Evolutionary conservation across 768 basidiomycete species (phyloP), one percentile per base, ranked within the genome.

Genomic region (Auriculariales sp.): DNA sequence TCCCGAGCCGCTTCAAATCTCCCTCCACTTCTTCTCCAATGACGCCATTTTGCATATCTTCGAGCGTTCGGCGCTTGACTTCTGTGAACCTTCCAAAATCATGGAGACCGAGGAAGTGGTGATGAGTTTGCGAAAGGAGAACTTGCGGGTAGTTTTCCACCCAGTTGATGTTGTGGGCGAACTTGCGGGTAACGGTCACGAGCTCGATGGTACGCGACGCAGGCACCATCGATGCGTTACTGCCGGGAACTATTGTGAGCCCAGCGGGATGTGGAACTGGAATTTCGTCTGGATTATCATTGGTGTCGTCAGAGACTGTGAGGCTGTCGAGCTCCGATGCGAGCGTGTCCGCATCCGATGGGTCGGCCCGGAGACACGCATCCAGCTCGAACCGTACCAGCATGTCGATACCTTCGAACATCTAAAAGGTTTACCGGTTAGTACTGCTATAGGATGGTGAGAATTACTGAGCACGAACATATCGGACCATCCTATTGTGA

Each of bases 71-170:
- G 24, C 61, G 57, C 49, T 64, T 57, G 25, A 63, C 64, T 53
- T 46, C 65, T 59, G 50, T 72, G 59, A 51, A 68, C 59, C 58
- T 63, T 62, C 53, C 70, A 56, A 42, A 73, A 54, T 52, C 61
- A 48, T 54, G 53, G 10, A 47, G 28, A 19, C 47, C 53, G 14
- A 54, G 36, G 33, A 48, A 52, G 7, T 53, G 47, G 22, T 69
- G 55, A 63, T 71, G 64, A 0, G 80, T 85, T 58, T 80, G 78
- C 4, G 84, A 83, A 49, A 87, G 71, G 58, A 73, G 79, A 11
- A 85, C 62, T 58, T 85, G 83, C 0, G 78, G 74, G 59, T 77
- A 83, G 1, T 67, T 64, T 11, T 82, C 79, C 27, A 57, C 64
- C 81, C 81, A 84, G 56, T 80, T 29, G 66, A 69, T 17, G 55